Conservation (phyloP, 2,329 filamentous ascomycete species). For the Scedosporium minutisporum region DNA sequence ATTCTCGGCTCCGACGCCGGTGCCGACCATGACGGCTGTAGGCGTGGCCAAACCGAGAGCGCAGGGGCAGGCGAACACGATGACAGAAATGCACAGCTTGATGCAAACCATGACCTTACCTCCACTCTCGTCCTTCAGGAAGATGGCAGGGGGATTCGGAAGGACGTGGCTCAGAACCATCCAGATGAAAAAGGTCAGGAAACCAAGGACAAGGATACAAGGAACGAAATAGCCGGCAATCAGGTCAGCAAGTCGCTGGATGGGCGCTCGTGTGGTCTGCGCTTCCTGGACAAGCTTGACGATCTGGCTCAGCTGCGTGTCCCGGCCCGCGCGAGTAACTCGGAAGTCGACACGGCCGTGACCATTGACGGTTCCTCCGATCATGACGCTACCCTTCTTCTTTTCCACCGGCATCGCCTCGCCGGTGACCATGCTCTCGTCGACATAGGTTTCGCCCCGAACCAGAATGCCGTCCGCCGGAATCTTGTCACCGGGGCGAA, state of each 20-base stretch:
- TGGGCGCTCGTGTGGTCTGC: conserved; percentile 87
- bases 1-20: conserved; percentile 89
- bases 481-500: conserved; percentile 92
- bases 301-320: conserved; percentile 96
- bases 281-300: conserved; percentile 97
- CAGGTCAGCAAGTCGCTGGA: conserved; percentile 83
- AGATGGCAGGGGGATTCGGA: conserved; percentile 76
- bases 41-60: conserved; percentile 92
- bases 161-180: conserved; percentile 89
- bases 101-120: conserved; percentile 94
- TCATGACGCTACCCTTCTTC: conserved; percentile 65
- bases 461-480: conserved; percentile 84
- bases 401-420: conserved; percentile 95
- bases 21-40: conserved; percentile 97
- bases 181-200: conserved; percentile 82
- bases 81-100: conserved; percentile 95
- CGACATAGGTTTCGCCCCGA: conserved; percentile 83
- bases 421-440: conserved; percentile 98
- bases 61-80: conserved; percentile 95
- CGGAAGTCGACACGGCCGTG: conserved; percentile 85
- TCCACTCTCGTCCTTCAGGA: conserved; percentile 68
- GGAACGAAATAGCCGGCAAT: conserved; percentile 94
- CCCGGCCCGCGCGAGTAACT: conserved; percentile 83
- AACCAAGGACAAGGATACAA: conserved; percentile 71
- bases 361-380: conserved; percentile 93